Conservation (phyloP, 129 eudicot genomes). For the Smallanthus sonchifolius region DNA sequence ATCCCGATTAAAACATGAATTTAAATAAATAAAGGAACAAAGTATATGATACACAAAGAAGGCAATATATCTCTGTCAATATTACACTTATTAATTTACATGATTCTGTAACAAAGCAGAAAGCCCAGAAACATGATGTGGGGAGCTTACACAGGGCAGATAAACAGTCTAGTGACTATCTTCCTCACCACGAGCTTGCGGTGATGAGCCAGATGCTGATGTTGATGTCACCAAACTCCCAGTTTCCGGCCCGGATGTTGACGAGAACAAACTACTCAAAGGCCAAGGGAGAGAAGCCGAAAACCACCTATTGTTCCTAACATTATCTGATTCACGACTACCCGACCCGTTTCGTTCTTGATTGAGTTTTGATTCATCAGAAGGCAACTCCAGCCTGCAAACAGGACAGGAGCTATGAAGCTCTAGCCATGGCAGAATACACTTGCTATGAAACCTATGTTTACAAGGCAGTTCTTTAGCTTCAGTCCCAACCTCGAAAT, state of each 20-base stretch:
- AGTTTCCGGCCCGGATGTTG: conserved; percentile 36
- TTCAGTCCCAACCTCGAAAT: conserved; percentile 61
- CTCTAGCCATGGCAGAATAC: conserved; percentile 92
- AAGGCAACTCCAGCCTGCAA: conserved; percentile 71
- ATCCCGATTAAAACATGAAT: too few relatives aligned
- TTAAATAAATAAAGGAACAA: background rate
- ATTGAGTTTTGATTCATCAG: conserved; percentile 54
- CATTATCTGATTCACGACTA: conserved; percentile 1
- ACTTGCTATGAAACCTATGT: conserved; percentile 70
- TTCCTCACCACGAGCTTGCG: conserved; percentile 22
- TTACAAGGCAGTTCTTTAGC: conserved; percentile 90
- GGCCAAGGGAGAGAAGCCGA: conserved; percentile 72
- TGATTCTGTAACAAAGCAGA: conserved; percentile 22
- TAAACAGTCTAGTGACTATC: conserved; percentile 13
- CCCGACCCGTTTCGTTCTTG: conserved; percentile 21
- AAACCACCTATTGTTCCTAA: conserved; percentile 33
- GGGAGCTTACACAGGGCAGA: background rate
- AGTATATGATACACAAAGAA: conserved; percentile 8
- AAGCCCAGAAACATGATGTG: background rate
- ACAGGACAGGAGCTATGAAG: conserved; percentile 91
- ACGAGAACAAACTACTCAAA: conserved; percentile 54
- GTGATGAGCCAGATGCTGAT: conserved; percentile 13
- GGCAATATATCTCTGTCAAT: conserved; percentile 22
- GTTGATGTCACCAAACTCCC: conserved; percentile 25
- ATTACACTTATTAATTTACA: conserved; percentile 33